Percentiles rank a stretch among this genome's conserved stretches.
Evolutionary conservation across 2,329 filamentous ascomycete species (phyloP).

Genomic region (Curvularia eragrostidis): DNA sequence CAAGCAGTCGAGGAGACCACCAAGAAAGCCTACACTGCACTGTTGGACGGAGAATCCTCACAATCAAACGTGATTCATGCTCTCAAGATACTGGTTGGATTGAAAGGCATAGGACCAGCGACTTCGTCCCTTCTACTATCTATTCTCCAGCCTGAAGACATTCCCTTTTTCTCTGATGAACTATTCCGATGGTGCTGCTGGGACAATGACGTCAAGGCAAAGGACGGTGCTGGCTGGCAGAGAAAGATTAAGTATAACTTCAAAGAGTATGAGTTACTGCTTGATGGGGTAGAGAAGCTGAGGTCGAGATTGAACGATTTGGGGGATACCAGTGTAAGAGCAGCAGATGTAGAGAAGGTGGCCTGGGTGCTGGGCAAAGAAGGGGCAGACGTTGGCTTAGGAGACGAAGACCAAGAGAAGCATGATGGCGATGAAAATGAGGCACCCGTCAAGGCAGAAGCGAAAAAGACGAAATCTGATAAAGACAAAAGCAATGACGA

Average conservation of each 20-base stretch:
- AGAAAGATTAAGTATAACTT: constrained; percentile 70
- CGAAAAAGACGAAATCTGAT: constrained; percentile 1
- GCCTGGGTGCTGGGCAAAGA: constrained; percentile 17
- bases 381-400: constrained; percentile 9
- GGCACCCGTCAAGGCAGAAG: background rate
- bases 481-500: background rate
- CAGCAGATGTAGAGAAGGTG: constrained; percentile 27
- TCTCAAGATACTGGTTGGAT: constrained; percentile 61
- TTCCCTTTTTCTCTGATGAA: constrained; percentile 83
- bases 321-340: constrained; percentile 47
- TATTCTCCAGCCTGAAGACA: constrained; percentile 63
- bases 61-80: constrained; percentile 37
- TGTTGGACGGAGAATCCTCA: constrained; percentile 2
- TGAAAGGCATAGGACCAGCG: constrained; percentile 80
- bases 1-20: constrained; percentile 58
- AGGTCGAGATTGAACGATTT: constrained; percentile 46
- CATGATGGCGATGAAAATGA: constrained; percentile 2
- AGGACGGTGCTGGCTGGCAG: constrained; percentile 54
- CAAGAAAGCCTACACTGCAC: constrained; percentile 56
- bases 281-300: constrained; percentile 43
- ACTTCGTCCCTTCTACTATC: constrained; percentile 78
- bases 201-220: constrained; percentile 43
- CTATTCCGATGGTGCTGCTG: constrained; percentile 74
- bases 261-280: constrained; percentile 71
- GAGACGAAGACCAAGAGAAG: constrained; percentile 2